These are phyloP conservation scores for Ehretia macrophylla DNA, from an alignment of 257 asterid species.

Conservation along the genomic window DNA sequence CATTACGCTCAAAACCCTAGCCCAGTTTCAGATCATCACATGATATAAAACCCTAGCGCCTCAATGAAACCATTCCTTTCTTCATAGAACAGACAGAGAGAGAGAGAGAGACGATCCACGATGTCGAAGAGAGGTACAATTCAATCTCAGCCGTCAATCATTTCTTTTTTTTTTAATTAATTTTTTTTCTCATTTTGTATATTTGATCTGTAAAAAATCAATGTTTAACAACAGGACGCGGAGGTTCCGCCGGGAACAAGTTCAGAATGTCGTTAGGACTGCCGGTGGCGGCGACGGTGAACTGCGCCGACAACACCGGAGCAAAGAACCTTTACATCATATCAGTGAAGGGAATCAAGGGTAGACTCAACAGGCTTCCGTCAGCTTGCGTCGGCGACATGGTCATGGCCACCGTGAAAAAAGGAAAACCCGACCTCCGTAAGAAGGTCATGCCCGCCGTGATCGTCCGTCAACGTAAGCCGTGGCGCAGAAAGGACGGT, in stretches of 20 bases:
- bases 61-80: background rate
- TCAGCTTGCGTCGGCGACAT: constrained; percentile 70
- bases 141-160: background rate
- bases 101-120: constrained; percentile 1
- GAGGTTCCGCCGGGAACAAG: constrained; percentile 67
- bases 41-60: constrained; percentile 3
- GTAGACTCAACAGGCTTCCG: constrained; percentile 55
- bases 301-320: constrained; percentile 55
- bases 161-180: no score
- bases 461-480: constrained; percentile 56
- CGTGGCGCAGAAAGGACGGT: constrained; percentile 66
- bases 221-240: constrained; percentile 32
- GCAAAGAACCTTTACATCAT: constrained; percentile 56
- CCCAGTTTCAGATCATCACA: background rate
- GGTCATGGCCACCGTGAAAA: constrained; percentile 76
- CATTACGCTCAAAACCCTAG: background rate
- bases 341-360: constrained; percentile 60
- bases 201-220: background rate
- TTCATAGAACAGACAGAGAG: background rate
- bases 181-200: background rate
- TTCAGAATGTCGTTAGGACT: constrained; percentile 62
- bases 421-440: constrained; percentile 64
- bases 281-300: constrained; percentile 69
- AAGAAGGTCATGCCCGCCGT: constrained; percentile 77
- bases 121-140: constrained; percentile 1